phyloP scores from a whole-genome alignment of 441 rosid species.

The Euphorbia neoarborescens region DNA sequence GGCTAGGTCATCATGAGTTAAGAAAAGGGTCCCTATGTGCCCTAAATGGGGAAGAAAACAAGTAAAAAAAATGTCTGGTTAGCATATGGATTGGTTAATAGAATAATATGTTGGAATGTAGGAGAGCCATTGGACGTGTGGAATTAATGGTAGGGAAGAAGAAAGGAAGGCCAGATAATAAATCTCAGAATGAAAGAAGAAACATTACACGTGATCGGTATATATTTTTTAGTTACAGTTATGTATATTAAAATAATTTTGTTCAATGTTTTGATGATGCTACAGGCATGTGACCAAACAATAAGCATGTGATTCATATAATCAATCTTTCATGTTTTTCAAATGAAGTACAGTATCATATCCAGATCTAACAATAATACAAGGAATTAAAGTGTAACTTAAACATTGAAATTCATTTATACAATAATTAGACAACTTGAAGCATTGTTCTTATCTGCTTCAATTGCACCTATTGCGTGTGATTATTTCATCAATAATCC shows the following conservation, averaged over 20 bases:
- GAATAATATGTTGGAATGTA: not conserved
- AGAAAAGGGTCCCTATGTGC: not conserved
- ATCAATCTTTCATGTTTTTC: too few relatives aligned
- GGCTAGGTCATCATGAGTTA: too few relatives aligned
- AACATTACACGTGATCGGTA: conserved; percentile 12
- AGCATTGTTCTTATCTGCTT: conserved; percentile 15
- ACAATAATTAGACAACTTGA: conserved; percentile 16
- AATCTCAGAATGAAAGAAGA: not conserved
- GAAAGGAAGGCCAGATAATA: not conserved
- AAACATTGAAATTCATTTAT: not conserved
- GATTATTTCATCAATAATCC: conserved; percentile 10
- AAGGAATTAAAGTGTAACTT: not conserved
- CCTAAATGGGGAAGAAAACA: not conserved
- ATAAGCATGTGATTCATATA: too few relatives aligned
- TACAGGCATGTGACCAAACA: not conserved
- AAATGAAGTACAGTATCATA: not conserved
- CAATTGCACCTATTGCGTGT: conserved; percentile 12
- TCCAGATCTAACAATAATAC: too few relatives aligned
- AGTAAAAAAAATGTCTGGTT: not conserved
- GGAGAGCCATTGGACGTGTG: not conserved
- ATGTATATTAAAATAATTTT: too few relatives aligned
- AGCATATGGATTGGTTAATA: not conserved
- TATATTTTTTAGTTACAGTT: too few relatives aligned
- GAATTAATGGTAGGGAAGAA: not conserved
- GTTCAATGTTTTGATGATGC: not conserved